Conservation (phyloP, 2,329 filamentous ascomycete species). For the Aspergillus fructus region DNA sequence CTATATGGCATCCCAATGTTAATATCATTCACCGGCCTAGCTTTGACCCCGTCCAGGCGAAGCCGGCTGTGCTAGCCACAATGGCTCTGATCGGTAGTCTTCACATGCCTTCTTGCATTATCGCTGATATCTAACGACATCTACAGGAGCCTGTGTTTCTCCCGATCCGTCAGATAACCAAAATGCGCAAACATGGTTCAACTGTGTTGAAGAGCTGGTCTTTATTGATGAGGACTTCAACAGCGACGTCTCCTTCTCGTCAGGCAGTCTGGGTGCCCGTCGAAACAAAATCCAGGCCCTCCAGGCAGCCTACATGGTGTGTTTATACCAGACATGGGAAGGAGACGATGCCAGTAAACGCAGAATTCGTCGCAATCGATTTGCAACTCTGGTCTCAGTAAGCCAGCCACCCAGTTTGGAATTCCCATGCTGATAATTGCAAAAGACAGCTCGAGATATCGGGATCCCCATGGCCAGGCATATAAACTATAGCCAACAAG, state of each 20-base stretch:
- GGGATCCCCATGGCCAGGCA: slow-evolving; percentile 29
- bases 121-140: background rate
- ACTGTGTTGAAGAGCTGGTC: slow-evolving; percentile 40
- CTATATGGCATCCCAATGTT: slow-evolving; percentile 40
- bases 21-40: slow-evolving; percentile 37
- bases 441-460: slow-evolving; percentile 31
- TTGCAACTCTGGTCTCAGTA: slow-evolving; percentile 38
- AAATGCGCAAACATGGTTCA: slow-evolving; percentile 37
- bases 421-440: background rate
- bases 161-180: slow-evolving; percentile 30
- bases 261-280: background rate
- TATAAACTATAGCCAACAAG: slow-evolving; percentile 23
- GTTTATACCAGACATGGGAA: slow-evolving; percentile 43
- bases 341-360: slow-evolving; percentile 34
- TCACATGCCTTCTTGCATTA: background rate
- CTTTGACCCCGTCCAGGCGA: slow-evolving; percentile 31
- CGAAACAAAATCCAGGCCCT: slow-evolving; percentile 34
- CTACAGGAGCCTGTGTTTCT: slow-evolving; percentile 28
- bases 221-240: slow-evolving; percentile 40
- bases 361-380: slow-evolving; percentile 37
- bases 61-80: slow-evolving; percentile 32
- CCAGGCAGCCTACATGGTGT: slow-evolving; percentile 40
- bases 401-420: slow-evolving; percentile 1
- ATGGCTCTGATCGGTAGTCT: slow-evolving; percentile 36
- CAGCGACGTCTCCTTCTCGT: slow-evolving; percentile 18